Evolutionary conservation across 768 basidiomycete genomes (phyloP).

Genomic region (Boletus barrowsii): DNA sequence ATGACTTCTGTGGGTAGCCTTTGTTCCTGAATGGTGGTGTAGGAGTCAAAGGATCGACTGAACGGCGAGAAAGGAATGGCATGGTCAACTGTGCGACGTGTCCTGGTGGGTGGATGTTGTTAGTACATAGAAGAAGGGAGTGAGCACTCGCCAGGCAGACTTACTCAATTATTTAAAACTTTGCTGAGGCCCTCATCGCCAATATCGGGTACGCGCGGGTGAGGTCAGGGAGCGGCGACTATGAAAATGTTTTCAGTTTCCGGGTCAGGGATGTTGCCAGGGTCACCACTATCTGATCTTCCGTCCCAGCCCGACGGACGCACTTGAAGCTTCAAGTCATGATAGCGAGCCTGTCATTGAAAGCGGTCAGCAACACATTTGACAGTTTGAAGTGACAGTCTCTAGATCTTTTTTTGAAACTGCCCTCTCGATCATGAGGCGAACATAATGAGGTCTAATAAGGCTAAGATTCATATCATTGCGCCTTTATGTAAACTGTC

Average conservation of each 20-base stretch:
- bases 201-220: slow-evolving; percentile 16
- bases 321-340: not conserved
- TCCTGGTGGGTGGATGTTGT: not conserved
- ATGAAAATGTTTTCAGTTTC: not conserved
- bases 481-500: slow-evolving; percentile 1
- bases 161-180: slow-evolving; percentile 23
- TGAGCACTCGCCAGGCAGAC: not conserved
- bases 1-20: not conserved
- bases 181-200: slow-evolving; percentile 13
- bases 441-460: not conserved
- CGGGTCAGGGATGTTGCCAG: slow-evolving; percentile 18
- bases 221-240: slow-evolving; percentile 11
- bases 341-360: not conserved
- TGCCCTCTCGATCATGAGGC: not conserved
- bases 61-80: slow-evolving; percentile 31
- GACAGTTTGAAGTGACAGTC: not conserved
- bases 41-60: slow-evolving; percentile 20
- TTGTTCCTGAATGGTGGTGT: not conserved
- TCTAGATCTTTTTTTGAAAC: too few species aligned
- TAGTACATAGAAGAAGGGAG: slow-evolving; percentile 15
- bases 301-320: not conserved
- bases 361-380: not conserved
- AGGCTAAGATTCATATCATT: not conserved
- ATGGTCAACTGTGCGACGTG: slow-evolving; percentile 10
- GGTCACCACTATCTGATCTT: slow-evolving; percentile 2